phyloP scores from a whole-genome alignment of 1,284 basidiomycete species.

The Coniferiporia sulphurascens region DNA sequence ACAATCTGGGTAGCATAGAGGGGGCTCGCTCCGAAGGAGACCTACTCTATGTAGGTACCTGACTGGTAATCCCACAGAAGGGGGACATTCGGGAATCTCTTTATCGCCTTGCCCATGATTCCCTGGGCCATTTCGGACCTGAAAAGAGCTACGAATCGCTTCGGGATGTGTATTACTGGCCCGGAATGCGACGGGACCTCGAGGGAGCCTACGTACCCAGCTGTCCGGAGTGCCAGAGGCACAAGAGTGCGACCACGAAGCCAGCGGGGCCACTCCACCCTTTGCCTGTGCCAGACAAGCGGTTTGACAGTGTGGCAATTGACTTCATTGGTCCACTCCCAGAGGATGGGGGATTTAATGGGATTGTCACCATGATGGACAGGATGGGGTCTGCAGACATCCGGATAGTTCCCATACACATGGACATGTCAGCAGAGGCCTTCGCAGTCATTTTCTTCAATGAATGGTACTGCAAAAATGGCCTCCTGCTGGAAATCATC shows the following conservation, averaged over 20 bases:
- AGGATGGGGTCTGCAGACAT: slow-evolving; percentile 22
- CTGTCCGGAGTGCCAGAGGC: slow-evolving; percentile 22
- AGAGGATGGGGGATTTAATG: slow-evolving; percentile 18
- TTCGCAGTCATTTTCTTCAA: slow-evolving; percentile 23
- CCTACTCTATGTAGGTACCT: slow-evolving; percentile 28
- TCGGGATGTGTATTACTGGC: slow-evolving; percentile 20
- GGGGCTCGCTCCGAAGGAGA: slow-evolving; percentile 18
- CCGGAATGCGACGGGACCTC: slow-evolving; percentile 19
- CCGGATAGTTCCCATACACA: slow-evolving; percentile 20
- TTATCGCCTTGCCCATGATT: slow-evolving; percentile 24
- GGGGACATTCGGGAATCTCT: slow-evolving; percentile 20
- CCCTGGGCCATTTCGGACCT: slow-evolving; percentile 23
- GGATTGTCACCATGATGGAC: slow-evolving; percentile 16
- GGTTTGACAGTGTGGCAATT: slow-evolving; percentile 23
- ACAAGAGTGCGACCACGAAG: slow-evolving; percentile 21
- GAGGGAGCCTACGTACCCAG: slow-evolving; percentile 21
- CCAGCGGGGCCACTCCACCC: slow-evolving; percentile 23
- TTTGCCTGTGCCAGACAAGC: slow-evolving; percentile 23
- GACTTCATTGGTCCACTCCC: slow-evolving; percentile 33
- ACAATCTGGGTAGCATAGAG: slow-evolving; percentile 16
- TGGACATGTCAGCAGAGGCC: slow-evolving; percentile 26
- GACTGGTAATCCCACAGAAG: slow-evolving; percentile 29
- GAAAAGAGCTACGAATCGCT: slow-evolving; percentile 23
- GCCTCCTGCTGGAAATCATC: slow-evolving; percentile 23
- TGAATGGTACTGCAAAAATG: slow-evolving; percentile 22